These are phyloP conservation scores for Exophiala alcalophila DNA, from an alignment of 2,329 filamentous ascomycete genomes.

Conservation along the genomic window DNA sequence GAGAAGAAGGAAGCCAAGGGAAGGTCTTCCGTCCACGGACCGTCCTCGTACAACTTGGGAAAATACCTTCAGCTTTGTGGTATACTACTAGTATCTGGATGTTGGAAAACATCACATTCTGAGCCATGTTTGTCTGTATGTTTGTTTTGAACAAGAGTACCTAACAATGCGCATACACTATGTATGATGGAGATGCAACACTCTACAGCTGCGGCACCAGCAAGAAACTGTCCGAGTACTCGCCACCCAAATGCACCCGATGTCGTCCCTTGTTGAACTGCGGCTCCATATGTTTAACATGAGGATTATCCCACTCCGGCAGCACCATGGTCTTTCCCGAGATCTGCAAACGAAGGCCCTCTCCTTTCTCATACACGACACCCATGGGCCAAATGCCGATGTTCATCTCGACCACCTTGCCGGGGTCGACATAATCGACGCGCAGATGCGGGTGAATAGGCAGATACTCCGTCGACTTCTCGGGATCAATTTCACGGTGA, in stretches of 20 bases:
- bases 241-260: constrained; percentile 10
- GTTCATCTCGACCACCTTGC: constrained; percentile 45
- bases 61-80: too few relatives aligned
- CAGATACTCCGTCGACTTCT: constrained; percentile 35
- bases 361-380: constrained; percentile 47
- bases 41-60: too few relatives aligned
- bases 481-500: constrained; percentile 40
- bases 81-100: too few relatives aligned
- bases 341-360: constrained; percentile 27
- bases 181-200: too few relatives aligned
- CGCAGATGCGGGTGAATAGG: constrained; percentile 42
- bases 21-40: too few relatives aligned
- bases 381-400: constrained; percentile 51
- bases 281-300: constrained; percentile 10
- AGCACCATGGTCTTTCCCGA: constrained; percentile 18
- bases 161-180: too few relatives aligned
- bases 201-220: constrained; percentile 11
- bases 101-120: too few relatives aligned
- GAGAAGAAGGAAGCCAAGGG: too few relatives aligned
- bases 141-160: too few relatives aligned
- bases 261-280: constrained; percentile 13
- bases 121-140: too few relatives aligned
- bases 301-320: constrained; percentile 18
- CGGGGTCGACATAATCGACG: constrained; percentile 42
- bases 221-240: constrained; percentile 14